Evolutionary conservation across 495 filamentous ascomycete genomes (phyloP), one percentile per base, ranked within the genome.

Genomic region (Pyrenula aspistea): DNA sequence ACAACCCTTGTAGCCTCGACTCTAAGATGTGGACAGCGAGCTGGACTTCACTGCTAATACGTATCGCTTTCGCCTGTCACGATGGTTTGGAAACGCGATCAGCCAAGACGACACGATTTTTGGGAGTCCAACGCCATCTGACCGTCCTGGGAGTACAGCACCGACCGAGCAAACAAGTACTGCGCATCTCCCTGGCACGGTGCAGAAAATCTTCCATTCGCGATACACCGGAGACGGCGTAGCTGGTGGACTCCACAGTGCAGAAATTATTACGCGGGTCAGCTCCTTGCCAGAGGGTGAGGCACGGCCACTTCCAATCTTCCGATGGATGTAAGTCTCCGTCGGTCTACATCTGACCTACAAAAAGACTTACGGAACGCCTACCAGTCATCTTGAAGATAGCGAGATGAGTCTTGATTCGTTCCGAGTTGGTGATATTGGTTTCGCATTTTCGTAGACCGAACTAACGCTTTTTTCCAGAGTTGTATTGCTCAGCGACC

Each of bases 241-340:
- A 2, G 55, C 63, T 1, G 61, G 61, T 10, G 67, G 63, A 23
- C 54, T 55, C 2, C 65, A 67, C 22, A 54, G 31, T 24, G 61
- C 60, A 12, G 56, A 65, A 24, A 21, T 69, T 15, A 64, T 61
- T 2, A 55, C 62, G 4, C 23, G 61, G 25, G 52, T 60, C 19
- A 59, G 61, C 8, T 47, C 55, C 48, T 57, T 2, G 23, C 8
- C 21, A 11, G 23, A 25, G 12, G 20, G 12, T 15, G 49, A 56
- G 25, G 62, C 54, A 53, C 54, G 56, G 25, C 22, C 49, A 10
- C 58, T 56, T 21, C 56, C 61, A 24, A 56, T 67, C 24, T 69
- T 69, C 24, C 55, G 65, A 63, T 69, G 65, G 67, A 56, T 69
- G 66, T 68, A 53, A 68, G 62, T 58, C 1, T 12, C 31, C 24